Base-by-base conservation (phyloP, 1,284 basidiomycete species). In the Cryptococcus sp. region DNA sequence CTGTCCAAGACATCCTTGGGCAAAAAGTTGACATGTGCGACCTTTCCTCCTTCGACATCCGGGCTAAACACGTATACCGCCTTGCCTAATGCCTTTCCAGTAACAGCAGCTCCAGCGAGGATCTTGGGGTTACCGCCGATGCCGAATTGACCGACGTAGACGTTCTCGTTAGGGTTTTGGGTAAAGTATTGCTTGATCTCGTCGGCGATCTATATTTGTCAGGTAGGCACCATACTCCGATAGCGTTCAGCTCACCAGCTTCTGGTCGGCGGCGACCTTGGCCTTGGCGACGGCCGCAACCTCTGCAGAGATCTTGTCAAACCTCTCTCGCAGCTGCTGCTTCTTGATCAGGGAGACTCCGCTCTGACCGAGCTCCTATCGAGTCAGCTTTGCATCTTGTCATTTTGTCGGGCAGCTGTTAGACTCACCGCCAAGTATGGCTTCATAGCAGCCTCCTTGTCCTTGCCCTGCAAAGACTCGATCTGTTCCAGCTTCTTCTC, bases 331-430 rank as follows among this genome's bases (percentile, higher is more conserved):
- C 54, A 98, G 76, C 54, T 83, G 79, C 3, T 83, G 81, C 74
- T 97, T 97, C 58, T 79, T 79, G 44, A 95, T 75, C 18, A 93
- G 79, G 1, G 88, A 91, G 45, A 97, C 93, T 66, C 93, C 89
- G 19, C 86, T 80, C 69, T 89, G 85, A 37, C 82, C 84, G n/a
- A 98, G 82, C 73, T 92, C 88, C 85, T 91, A 59, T n/a, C 47
- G 12, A 16, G 14, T 47, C 18, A 39, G 40, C 32, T 21, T 38
- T 39, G 39, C 19, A 23, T 32, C 28, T 1, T 5, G 34, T n/a
- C n/a, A n/a, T n/a, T n/a, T 14, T 12, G 10, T 11, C 25, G 5
- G 25, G 19, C n/a, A 25, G n/a, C n/a, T 34, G 11, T 10, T 2
- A n/a, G 35, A 19, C 85, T 48, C 71, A 89, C 89, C 38, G 85